Base-by-base conservation (phyloP, 108 stramenopile species). In the Parietichytrium sp. region DNA sequence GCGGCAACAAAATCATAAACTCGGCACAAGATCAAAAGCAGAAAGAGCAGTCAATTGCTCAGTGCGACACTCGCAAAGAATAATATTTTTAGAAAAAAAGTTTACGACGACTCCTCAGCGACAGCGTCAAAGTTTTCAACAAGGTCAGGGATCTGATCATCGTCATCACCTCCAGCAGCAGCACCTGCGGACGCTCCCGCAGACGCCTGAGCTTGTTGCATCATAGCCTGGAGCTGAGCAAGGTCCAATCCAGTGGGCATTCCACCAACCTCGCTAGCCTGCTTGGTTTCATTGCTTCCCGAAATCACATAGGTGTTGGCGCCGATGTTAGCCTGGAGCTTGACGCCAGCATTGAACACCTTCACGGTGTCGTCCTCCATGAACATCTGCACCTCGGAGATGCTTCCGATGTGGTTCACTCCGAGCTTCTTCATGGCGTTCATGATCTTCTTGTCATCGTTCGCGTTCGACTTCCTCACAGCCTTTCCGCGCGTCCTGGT, bases 351-450 rank as follows among this genome's bases (percentile, higher is more conserved):
- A 49, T 89, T 86, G 80, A 98, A 97, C 85, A 96, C 96, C 86
- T 96, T 95, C 25, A 98, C 96, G 82, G 95, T 94, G 72, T 96
- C 95, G 82, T 97, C 95, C 42, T 95, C 93, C 91, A 95, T 96
- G 92, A 98, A 98, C 84, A 98, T 92, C 84, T 98, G 97, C 55
- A 97, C 96, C 85, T 98, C 98, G 83, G 96, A 96, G 81, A 98
- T 96, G 81, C 95, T 96, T 15, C 95, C 95, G 79, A 98, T 97
- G 93, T 93, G 94, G 82, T 95, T 98, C 20, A 96, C 94, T 13
- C 94, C 93, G 38, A 98, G 94, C 88, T 96, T 95, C 90, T 98
- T 98, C 45, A 97, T 88, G 36, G 95, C 91, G 29, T 91, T 88
- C 36, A 86, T 81, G 33, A 98, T 93, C 88, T 98, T 98, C 45